Percentiles rank a stretch among this genome's conserved stretches.
These are phyloP conservation scores for Cokeromyces recurvatus DNA, from an alignment of 371 early-diverging fungal genomes.

Conservation along the genomic window DNA sequence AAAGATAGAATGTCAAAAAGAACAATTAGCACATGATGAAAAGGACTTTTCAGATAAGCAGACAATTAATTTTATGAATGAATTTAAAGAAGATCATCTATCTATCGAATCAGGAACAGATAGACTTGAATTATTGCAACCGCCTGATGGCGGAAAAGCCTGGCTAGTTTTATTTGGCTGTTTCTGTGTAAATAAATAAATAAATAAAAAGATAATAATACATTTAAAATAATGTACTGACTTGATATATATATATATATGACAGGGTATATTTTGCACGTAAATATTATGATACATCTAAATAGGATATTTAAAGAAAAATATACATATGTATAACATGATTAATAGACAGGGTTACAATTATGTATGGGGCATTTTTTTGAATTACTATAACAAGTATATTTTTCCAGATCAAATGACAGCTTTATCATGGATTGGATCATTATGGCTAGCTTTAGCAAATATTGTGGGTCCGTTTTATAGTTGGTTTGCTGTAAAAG, in stretches of 20 bases:
- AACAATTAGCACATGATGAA: no score
- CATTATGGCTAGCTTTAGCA: slow-evolving; percentile 31
- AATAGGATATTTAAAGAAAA: background rate
- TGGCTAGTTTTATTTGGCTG: slow-evolving; percentile 27
- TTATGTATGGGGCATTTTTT: slow-evolving; percentile 35
- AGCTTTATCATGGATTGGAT: slow-evolving; percentile 39
- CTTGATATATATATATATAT: no score
- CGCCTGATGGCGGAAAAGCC: slow-evolving; percentile 25
- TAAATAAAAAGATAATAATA: no score
- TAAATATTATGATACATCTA: slow-evolving; percentile 11
- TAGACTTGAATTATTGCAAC: slow-evolving; percentile 1
- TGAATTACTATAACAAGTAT: slow-evolving; percentile 31
- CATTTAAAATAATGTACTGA: no score
- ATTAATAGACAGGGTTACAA: slow-evolving; percentile 32
- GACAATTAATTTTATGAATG: no score
- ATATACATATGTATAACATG: background rate
- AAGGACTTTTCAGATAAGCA: no score
- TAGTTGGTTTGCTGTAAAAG: slow-evolving; percentile 39
- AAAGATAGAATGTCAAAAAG: no score
- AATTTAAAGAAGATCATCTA: no score
- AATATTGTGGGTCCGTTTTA: slow-evolving; percentile 39
- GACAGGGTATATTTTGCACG: slow-evolving; percentile 39
- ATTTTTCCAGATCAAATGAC: slow-evolving; percentile 31
- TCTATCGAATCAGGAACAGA: slow-evolving; percentile 4
- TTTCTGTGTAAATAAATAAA: slow-evolving; percentile 24